Conservation (phyloP, 345 rosid genomes). For the Abelmoschus esculentus region DNA sequence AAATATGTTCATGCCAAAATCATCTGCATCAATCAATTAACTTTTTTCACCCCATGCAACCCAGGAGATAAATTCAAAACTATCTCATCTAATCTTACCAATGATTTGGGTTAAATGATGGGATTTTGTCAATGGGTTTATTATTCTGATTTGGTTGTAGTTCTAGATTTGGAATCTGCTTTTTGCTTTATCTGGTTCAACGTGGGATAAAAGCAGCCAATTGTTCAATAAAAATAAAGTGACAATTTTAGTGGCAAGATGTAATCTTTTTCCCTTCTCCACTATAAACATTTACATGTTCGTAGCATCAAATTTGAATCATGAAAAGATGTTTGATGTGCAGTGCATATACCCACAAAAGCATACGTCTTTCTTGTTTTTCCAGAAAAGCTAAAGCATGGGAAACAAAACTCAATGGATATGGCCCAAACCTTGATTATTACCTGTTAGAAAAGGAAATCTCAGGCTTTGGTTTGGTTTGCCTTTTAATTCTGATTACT, state of each 20-base stretch:
- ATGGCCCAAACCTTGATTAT: conserved; percentile 36
- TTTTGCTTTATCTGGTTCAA: neutral
- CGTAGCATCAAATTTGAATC: neutral
- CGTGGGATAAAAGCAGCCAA: neutral
- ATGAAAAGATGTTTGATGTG: neutral
- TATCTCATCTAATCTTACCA: neutral
- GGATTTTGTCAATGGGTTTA: neutral
- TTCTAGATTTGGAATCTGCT: neutral
- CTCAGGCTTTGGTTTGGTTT: neutral
- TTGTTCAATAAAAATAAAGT: neutral
- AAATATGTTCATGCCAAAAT: too few species aligned
- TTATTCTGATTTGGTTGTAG: neutral
- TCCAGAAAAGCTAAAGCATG: neutral
- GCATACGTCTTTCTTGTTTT: neutral
- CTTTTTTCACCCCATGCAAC: too few species aligned
- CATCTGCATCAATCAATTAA: too few species aligned
- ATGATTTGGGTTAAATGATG: neutral
- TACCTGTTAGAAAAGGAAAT: conserved; percentile 4
- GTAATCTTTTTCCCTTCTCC: neutral
- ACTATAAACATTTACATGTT: neutral
- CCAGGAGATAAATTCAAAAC: neutral
- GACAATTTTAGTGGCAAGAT: neutral
- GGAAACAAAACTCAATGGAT: conserved; percentile 30
- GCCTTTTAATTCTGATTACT: conserved; percentile 5
- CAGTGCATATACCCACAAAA: neutral